Base-by-base conservation (phyloP, 371 early-diverging fungal genomes). In the Sporodiniella umbellata region DNA sequence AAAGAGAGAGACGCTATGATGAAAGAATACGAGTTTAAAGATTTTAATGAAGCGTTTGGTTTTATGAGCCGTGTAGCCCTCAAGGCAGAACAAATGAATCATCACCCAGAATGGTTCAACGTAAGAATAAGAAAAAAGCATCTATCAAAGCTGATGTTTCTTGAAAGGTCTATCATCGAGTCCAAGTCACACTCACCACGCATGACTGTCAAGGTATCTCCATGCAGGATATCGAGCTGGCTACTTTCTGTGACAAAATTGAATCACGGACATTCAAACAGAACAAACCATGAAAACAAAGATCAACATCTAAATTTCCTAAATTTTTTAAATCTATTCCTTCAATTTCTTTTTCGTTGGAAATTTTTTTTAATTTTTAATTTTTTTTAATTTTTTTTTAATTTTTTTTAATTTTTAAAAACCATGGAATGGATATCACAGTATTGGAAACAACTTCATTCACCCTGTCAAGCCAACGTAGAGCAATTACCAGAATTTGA, bases 91-190 rank as follows among this genome's bases (percentile, higher is more conserved):
- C 87, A 87, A 64, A 77, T 82, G 67, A 88, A 93, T 54, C 96
- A 96, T 63, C 96, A 96, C 53, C 96, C 96, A n/a, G 92, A 91
- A 63, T 91, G 92, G 92, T 89, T 88, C 61, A 91, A 91, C 62
- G 89, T 88, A 73, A 61, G 67, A 52, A 30, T 18, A 37, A 38
- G 4, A 17, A 4, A 19, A 21, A 15, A 8, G 10, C 12, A 21
- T 18, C 11, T 2, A 17, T 15, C 23, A 5, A 26, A 15, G n/a
- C 7, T 8, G 22, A 18, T 17, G 25, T 15, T 35, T 35, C n/a
- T 4, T 37, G 10, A 25, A 37, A 83, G 84, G 85, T 90, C 14
- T 95, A 96, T 70, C 91, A 94, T 70, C 74, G 82, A 18, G 95
- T 95, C 22, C 85, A 91, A 28, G 70, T 95, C 48, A 89, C 90